Base-by-base conservation (phyloP, 1,139 yeast genomes). In the Hansenula anomala region DNA sequence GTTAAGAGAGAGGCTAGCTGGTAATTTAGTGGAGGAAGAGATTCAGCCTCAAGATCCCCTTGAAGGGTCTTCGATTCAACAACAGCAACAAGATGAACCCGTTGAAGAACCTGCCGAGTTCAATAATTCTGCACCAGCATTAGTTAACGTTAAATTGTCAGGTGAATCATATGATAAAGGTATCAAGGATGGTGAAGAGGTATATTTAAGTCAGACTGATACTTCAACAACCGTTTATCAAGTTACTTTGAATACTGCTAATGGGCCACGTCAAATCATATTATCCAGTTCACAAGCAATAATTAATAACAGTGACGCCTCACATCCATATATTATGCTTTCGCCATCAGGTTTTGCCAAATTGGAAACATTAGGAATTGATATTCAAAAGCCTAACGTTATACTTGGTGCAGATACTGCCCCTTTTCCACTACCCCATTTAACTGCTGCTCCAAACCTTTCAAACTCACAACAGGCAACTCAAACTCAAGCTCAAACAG, bases 281-380 rank as follows among this genome's bases (percentile, higher is more conserved):
- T 51, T 72, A 28, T 65, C 64, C 30, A 54, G 69, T 0, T 61
- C 70, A 0, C 71, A 72, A 39, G 69, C 69, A 27, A 67, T 71
- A 4, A 52, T 72, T 13, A 72, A 71, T n/a, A 66, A 67, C 28
- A 49, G 64, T 17, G 63, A 58, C 4, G 52, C 54, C 3, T 59
- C 59, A 27, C 54, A 49, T 16, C 73, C 74, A 0, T 72, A 71
- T 44, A 37, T 71, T 5, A 55, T 71, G 48, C 40, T 72, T 15
- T 69, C 60, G 37, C 65, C 66, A 1, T 43, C 70, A 1, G 78
- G 75, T 0, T 45, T 58, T 13, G 63, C 73, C 1, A 63, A 61
- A 37, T 43, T 69, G 19, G 42, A 51, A 28, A 38, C 51, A 6
- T 25, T 51, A 6, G 52, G 49, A 3, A 39, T 52, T n/a, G 35